A percentile compares a stretch with the other conserved stretches of the same genome.
phyloP scores from a whole-genome alignment of 2,329 filamentous ascomycete genomes.

The Epichloe hybrida region DNA sequence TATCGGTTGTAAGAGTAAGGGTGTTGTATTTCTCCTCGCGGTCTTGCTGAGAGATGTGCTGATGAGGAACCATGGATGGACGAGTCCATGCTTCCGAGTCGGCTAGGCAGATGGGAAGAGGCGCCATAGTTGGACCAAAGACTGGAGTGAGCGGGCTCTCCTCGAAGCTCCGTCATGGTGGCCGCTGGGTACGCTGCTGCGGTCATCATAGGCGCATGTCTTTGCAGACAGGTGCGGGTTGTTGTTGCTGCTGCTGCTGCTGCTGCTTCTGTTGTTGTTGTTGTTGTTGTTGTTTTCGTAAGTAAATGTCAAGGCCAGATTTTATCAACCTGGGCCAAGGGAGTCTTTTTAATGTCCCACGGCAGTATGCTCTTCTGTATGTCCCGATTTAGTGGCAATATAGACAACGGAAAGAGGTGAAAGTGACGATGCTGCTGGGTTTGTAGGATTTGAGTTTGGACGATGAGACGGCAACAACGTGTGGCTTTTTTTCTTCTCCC shows the following conservation, averaged over 20 bases:
- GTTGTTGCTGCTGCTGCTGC: background rate
- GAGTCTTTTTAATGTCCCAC: background rate
- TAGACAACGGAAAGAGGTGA: background rate
- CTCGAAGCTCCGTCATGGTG: constrained; percentile 51
- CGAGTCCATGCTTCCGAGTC: constrained; percentile 39
- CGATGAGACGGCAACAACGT: constrained; percentile 1
- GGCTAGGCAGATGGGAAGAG: constrained; percentile 38
- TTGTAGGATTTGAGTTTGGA: background rate
- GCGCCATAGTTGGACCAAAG: constrained; percentile 46
- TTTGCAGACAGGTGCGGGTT: constrained; percentile 7
- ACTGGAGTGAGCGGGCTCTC: constrained; percentile 41
- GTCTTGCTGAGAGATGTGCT: constrained; percentile 27
- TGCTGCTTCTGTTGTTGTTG: background rate
- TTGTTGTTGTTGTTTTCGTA: background rate
- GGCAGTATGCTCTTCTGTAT: background rate
- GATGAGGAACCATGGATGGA: constrained; percentile 31
- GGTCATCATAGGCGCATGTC: constrained; percentile 46
- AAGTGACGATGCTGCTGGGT: background rate
- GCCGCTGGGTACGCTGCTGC: constrained; percentile 42
- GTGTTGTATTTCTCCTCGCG: constrained; percentile 36
- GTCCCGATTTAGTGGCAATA: background rate
- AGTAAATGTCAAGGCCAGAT: background rate
- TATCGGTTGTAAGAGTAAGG: constrained; percentile 41
- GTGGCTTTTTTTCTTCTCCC: constrained; percentile 3
- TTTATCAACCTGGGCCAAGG: background rate